Percentiles rank a stretch among this genome's conserved stretches.
These are phyloP conservation scores for Boletus coffeatus DNA, from an alignment of 1,284 basidiomycete species.

Conservation along the genomic window DNA sequence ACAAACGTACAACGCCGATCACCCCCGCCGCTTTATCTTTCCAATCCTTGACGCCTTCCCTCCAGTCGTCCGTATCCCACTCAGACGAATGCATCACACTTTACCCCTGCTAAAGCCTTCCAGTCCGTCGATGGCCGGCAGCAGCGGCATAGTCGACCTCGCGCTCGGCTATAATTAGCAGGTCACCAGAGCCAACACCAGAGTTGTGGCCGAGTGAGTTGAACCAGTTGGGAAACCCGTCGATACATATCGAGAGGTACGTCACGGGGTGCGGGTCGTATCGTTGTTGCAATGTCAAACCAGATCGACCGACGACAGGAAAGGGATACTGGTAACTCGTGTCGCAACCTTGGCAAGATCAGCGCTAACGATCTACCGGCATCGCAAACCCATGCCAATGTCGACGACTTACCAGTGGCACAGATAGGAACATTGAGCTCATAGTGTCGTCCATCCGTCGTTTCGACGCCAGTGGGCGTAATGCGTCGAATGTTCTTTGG, in stretches of 20 bases:
- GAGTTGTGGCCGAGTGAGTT: conserved; percentile 52
- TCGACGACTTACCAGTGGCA: conserved; percentile 40
- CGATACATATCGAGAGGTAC: conserved; percentile 49
- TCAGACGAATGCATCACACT: too few species aligned
- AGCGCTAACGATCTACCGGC: background rate
- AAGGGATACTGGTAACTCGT: conserved; percentile 46
- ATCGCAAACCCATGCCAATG: background rate
- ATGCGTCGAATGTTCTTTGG: conserved; percentile 44
- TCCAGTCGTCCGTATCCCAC: too few species aligned
- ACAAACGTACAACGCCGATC: too few species aligned
- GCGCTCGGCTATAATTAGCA: conserved; percentile 45
- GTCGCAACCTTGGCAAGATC: conserved; percentile 41
- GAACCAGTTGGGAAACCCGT: conserved; percentile 63
- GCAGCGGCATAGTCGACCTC: conserved; percentile 50
- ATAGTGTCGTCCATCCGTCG: conserved; percentile 44
- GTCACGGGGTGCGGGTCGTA: conserved; percentile 49
- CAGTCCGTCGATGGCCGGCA: too few species aligned
- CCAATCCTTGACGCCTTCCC: too few species aligned
- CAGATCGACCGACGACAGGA: conserved; percentile 47
- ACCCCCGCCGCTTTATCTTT: too few species aligned
- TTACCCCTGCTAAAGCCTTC: too few species aligned
- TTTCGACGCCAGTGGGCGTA: conserved; percentile 51
- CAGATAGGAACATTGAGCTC: conserved; percentile 57
- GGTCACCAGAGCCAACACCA: conserved; percentile 25
- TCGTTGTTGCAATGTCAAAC: conserved; percentile 42